Evolutionary conservation across 306 rosid species (phyloP).

Genomic region (Quercus ilex): DNA sequence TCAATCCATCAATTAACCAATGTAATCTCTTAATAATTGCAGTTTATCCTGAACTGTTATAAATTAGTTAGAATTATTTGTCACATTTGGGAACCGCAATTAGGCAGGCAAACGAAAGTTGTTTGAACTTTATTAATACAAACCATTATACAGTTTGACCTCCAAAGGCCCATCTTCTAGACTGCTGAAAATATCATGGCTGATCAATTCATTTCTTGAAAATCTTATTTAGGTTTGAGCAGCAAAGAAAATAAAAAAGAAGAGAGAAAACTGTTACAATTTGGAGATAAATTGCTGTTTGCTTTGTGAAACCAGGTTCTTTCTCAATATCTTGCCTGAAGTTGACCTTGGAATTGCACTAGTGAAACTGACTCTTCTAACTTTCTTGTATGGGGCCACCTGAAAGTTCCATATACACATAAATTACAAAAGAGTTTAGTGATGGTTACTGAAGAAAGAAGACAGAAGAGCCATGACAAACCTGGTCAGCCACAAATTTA

Average conservation of each 20-base stretch:
- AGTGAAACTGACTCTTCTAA: conserved; percentile 65
- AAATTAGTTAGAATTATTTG: too few species aligned
- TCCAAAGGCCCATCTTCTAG: too few species aligned
- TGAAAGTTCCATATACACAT: conserved; percentile 25
- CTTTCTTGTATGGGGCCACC: conserved; percentile 95
- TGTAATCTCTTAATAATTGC: too few species aligned
- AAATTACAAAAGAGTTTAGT: neutral
- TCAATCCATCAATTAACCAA: too few species aligned
- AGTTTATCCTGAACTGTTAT: too few species aligned
- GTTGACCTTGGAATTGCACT: conserved; percentile 71
- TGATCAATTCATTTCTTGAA: too few species aligned
- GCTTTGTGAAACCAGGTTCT: conserved; percentile 65
- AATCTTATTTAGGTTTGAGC: neutral
- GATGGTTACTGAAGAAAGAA: neutral
- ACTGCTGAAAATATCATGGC: too few species aligned
- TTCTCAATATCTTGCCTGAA: conserved; percentile 90
- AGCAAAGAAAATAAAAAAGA: neutral
- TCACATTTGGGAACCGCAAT: too few species aligned
- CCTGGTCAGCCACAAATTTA: conserved; percentile 80
- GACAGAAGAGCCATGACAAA: conserved; percentile 11
- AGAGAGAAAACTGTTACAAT: conserved; percentile 33
- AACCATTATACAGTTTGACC: too few species aligned
- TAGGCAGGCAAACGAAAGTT: too few species aligned
- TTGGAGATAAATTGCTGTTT: conserved; percentile 48
- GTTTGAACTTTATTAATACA: too few species aligned